A percentile compares a stretch with the other conserved stretches of the same genome.
Conservation (phyloP, 371 early-diverging fungal species). For the Syncephalastrum contaminatum region DNA sequence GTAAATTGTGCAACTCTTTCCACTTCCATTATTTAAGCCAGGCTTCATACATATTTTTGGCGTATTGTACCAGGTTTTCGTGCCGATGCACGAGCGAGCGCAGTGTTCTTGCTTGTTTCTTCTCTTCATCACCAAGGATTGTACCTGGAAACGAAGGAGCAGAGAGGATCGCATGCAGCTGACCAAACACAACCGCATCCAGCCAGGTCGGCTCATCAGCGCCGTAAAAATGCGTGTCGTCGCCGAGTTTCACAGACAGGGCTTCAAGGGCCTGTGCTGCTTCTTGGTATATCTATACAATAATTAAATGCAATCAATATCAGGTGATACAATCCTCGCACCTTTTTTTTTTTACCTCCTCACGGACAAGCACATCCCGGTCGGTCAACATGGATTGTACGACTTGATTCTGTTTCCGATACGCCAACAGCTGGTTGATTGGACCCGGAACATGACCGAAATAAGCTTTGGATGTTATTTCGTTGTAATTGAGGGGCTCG, state of each 20-base stretch:
- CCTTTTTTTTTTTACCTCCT: conserved; percentile 35
- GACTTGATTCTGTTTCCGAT: conserved; percentile 35
- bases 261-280: conserved; percentile 57
- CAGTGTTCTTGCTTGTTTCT: conserved; percentile 39
- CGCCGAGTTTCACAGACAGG: conserved; percentile 53
- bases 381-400: conserved; percentile 34
- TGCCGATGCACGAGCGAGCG: conserved; percentile 49
- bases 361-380: conserved; percentile 44
- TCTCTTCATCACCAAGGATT: conserved; percentile 31
- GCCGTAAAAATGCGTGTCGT: conserved; percentile 50
- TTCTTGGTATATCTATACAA: conserved; percentile 55
- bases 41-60: conserved; percentile 37
- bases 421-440: conserved; percentile 29
- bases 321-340: background rate
- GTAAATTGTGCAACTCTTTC: background rate
- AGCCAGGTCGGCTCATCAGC: conserved; percentile 52
- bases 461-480: conserved; percentile 30
- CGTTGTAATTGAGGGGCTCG: conserved; percentile 42
- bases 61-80: conserved; percentile 55
- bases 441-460: conserved; percentile 45
- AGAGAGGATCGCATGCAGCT: conserved; percentile 55
- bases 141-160: conserved; percentile 27
- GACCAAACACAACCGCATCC: conserved; percentile 63
- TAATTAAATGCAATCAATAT: background rate
- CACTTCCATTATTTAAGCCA: conserved; percentile 19